Percentiles rank a stretch among this genome's conserved stretches.
phyloP scores from a whole-genome alignment of 2,329 filamentous ascomycete species.

The Cladosporium velox region DNA sequence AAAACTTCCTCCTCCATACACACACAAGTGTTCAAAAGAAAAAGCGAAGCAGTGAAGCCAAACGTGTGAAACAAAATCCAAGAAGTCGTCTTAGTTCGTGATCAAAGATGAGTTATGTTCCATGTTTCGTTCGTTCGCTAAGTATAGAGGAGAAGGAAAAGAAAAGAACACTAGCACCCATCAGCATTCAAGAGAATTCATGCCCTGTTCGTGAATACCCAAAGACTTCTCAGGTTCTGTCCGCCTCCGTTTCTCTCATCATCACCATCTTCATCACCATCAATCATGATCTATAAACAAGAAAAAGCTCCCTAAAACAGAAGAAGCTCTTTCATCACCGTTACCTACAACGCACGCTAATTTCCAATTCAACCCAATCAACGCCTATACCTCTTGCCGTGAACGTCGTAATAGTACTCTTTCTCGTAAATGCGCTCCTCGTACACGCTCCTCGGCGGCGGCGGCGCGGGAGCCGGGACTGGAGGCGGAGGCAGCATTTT shows the following conservation, averaged over 20 bases:
- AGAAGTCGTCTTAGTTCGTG: neutral
- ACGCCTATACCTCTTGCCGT: constrained; percentile 29
- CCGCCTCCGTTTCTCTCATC: neutral
- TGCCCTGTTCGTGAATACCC: neutral
- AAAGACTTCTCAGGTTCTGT: neutral
- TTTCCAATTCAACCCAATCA: neutral
- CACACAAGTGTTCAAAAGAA: too few species aligned
- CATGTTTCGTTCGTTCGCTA: neutral
- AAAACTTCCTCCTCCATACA: too few species aligned
- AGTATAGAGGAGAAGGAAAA: neutral
- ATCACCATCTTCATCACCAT: neutral
- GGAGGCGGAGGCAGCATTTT: constrained; percentile 45
- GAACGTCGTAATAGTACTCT: constrained; percentile 65
- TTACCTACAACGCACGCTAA: neutral
- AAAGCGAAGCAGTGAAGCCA: too few species aligned
- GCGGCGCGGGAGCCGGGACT: constrained; percentile 38
- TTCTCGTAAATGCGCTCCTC: constrained; percentile 68
- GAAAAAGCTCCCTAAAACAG: neutral
- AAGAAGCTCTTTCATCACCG: neutral
- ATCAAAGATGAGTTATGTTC: neutral
- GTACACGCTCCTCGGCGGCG: constrained; percentile 46
- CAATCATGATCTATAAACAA: neutral
- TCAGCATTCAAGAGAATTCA: neutral
- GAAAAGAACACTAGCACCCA: neutral
- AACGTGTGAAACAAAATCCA: neutral